Evolutionary conservation across 805 yeast species (phyloP).

Genomic region (Yamadazyma endophytica): DNA sequence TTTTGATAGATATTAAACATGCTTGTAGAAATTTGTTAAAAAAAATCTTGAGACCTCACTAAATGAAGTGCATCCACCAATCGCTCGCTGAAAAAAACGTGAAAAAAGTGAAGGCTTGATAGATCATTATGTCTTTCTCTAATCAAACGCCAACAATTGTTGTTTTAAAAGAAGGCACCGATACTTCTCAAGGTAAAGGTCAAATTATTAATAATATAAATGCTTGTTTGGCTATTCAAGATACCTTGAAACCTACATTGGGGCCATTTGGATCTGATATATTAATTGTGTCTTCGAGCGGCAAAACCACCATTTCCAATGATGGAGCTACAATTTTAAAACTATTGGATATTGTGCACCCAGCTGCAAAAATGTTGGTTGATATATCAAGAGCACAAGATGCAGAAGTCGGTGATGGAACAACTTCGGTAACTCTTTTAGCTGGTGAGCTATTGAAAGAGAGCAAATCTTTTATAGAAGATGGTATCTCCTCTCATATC

Average conservation of each 20-base stretch:
- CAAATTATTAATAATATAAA: conserved; percentile 93
- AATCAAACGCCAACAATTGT: conserved; percentile 98
- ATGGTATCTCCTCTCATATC: conserved; percentile 89
- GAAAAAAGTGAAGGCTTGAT: not conserved
- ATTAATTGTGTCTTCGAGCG: conserved; percentile 75
- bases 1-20: conserved; percentile 5
- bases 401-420: conserved; percentile 98
- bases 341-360: conserved; percentile 91
- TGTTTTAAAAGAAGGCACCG: conserved; percentile 97
- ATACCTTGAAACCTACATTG: conserved; percentile 86
- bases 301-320: conserved; percentile 91
- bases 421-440: conserved; percentile 90
- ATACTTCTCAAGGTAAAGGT: conserved; percentile 93
- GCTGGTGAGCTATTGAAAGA: conserved; percentile 95
- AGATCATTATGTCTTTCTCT: conserved; percentile 67
- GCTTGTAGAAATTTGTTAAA: not conserved
- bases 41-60: conserved; percentile 3
- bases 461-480: conserved; percentile 87
- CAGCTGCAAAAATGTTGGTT: conserved; percentile 95
- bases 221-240: conserved; percentile 97
- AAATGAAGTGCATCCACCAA: conserved; percentile 8
- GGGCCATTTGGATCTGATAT: conserved; percentile 98
- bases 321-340: conserved; percentile 97
- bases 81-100: not conserved
- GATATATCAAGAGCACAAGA: conserved; percentile 96